These are phyloP conservation scores for Eucalyptus albens DNA, from an alignment of 345 rosid genomes.

Conservation along the genomic window DNA sequence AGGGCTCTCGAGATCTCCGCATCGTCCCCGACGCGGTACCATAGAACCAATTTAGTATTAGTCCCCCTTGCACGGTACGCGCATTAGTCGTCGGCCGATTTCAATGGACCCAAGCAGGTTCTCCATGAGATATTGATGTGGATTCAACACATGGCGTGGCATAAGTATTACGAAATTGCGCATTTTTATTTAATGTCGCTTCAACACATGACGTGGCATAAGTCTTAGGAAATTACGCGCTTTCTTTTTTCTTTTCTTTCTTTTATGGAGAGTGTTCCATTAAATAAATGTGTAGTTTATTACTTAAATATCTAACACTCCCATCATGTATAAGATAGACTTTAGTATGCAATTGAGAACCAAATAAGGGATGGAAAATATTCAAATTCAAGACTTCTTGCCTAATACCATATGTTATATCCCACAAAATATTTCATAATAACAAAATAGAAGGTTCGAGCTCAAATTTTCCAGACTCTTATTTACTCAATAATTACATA, in stretches of 20 bases:
- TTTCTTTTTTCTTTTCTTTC: too few species aligned
- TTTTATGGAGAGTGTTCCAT: too few species aligned
- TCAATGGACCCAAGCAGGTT: neutral
- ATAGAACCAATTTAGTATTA: neutral
- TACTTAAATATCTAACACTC: too few species aligned
- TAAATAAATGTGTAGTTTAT: too few species aligned
- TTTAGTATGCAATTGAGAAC: neutral
- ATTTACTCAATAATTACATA: too few species aligned
- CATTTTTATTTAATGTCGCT: too few species aligned
- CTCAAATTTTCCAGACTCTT: accelerated
- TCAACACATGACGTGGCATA: too few species aligned
- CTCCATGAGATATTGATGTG: neutral
- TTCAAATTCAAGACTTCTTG: neutral
- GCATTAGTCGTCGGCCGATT: neutral
- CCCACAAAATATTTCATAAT: neutral
- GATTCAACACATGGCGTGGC: neutral
- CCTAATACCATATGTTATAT: too few species aligned
- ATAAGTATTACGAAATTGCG: neutral
- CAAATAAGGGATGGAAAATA: neutral
- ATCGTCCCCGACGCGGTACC: neutral
- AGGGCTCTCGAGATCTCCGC: neutral
- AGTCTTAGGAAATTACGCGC: too few species aligned
- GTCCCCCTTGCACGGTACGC: neutral
- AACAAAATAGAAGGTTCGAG: neutral
- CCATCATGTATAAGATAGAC: neutral